These are phyloP conservation scores for Plantago lanceolata DNA, from an alignment of 305 asterid genomes.

Conservation along the genomic window DNA sequence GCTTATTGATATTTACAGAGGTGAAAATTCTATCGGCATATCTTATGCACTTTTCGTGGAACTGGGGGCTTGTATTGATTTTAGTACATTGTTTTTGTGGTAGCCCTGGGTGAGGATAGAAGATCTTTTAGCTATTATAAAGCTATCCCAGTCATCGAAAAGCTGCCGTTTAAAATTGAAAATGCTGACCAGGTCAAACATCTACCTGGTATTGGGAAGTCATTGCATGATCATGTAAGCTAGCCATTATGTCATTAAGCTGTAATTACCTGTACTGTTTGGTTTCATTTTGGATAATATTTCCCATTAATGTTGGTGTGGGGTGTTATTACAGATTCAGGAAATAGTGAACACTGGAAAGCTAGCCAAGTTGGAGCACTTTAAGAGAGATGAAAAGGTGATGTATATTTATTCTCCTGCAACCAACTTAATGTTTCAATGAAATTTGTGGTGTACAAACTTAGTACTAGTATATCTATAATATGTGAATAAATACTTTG, in stretches of 20 bases:
- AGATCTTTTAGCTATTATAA: conserved; percentile 91
- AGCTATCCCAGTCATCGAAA: conserved; percentile 88
- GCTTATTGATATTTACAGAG: conserved; percentile 88
- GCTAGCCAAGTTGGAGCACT: conserved; percentile 91
- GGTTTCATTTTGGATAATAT: conserved; percentile 12
- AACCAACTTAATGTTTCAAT: conserved; percentile 7
- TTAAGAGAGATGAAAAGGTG: conserved; percentile 93
- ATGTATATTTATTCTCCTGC: conserved; percentile 15
- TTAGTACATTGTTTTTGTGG: conserved; percentile 25
- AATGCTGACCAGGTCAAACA: conserved; percentile 74
- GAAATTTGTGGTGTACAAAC: neutral
- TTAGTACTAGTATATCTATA: neutral
- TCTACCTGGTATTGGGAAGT: conserved; percentile 85
- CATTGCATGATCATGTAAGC: conserved; percentile 91
- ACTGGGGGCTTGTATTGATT: conserved; percentile 23
- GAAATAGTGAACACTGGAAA: conserved; percentile 91
- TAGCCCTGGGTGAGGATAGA: conserved; percentile 91
- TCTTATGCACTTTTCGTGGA: conserved; percentile 17
- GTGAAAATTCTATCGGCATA: conserved; percentile 33
- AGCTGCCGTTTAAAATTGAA: conserved; percentile 80
- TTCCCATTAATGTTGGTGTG: conserved; percentile 23
- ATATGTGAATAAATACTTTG: neutral
- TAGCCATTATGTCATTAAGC: conserved; percentile 19
- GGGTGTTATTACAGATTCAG: conserved; percentile 62
- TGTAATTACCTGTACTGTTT: conserved; percentile 15